phyloP scores from a whole-genome alignment of 805 yeast genomes.

The Kodamaea hsintzibuensis region DNA sequence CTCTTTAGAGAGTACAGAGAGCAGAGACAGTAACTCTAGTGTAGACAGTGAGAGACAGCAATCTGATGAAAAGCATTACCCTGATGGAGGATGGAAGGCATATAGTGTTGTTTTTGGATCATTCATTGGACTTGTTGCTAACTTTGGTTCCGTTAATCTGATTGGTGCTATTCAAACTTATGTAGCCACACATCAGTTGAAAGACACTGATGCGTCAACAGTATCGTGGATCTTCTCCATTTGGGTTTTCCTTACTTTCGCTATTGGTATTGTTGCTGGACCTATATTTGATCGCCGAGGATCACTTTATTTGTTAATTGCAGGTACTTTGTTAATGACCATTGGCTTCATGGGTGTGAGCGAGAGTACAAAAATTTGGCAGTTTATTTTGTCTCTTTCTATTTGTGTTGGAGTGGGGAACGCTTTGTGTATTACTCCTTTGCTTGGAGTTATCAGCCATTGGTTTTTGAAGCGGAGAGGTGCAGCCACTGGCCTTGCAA shows the following conservation, averaged over 20 bases:
- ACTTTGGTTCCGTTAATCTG: constrained; percentile 34
- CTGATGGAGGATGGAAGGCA: constrained; percentile 27
- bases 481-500: constrained; percentile 21
- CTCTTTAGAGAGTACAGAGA: neutral
- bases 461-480: constrained; percentile 25
- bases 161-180: constrained; percentile 43
- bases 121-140: constrained; percentile 47
- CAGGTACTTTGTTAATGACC: constrained; percentile 16
- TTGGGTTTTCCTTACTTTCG: constrained; percentile 32
- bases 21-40: neutral
- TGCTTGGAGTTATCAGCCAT: constrained; percentile 22
- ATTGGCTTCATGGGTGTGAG: constrained; percentile 23
- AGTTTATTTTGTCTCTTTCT: constrained; percentile 21
- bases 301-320: constrained; percentile 15
- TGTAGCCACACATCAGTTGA: constrained; percentile 37
- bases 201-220: constrained; percentile 26
- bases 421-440: constrained; percentile 24
- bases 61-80: constrained; percentile 6
- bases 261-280: constrained; percentile 23
- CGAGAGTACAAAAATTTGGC: constrained; percentile 17
- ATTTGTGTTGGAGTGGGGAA: constrained; percentile 22
- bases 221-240: constrained; percentile 45
- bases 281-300: constrained; percentile 24
- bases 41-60: neutral
- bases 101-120: constrained; percentile 28